Percentiles rank a stretch among this genome's conserved stretches.
phyloP scores from a whole-genome alignment of 2,329 filamentous ascomycete species.

The Cladobotryum protrusum region DNA sequence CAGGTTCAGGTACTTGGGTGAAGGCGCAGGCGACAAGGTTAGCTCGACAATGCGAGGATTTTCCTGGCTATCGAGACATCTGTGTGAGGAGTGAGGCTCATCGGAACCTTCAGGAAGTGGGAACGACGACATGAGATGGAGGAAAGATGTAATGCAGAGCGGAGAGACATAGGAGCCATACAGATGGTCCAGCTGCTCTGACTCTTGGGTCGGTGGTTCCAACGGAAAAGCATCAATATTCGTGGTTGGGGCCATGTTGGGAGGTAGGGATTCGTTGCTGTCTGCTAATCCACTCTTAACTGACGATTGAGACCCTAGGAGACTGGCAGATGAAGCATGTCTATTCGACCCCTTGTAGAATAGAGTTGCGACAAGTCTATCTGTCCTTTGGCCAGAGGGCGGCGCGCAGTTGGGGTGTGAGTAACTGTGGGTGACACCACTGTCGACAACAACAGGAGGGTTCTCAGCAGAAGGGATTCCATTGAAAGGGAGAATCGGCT shows the following conservation, averaged over 20 bases:
- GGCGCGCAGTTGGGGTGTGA: conserved; percentile 59
- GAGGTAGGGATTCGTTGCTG: conserved; percentile 34
- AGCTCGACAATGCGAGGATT: conserved; percentile 62
- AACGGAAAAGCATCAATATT: conserved; percentile 54
- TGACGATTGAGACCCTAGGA: conserved; percentile 22
- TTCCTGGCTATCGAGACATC: conserved; percentile 55
- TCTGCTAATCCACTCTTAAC: conserved; percentile 22
- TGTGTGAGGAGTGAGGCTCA: conserved; percentile 54
- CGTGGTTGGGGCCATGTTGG: conserved; percentile 54
- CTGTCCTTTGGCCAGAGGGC: conserved; percentile 38
- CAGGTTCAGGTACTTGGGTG: conserved; percentile 57
- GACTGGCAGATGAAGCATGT: conserved; percentile 21
- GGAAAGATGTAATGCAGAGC: conserved; percentile 58
- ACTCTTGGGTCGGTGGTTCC: conserved; percentile 49
- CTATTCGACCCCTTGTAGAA: conserved; percentile 49
- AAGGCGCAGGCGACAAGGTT: conserved; percentile 54
- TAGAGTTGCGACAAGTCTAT: conserved; percentile 55
- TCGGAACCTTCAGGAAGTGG: conserved; percentile 46
- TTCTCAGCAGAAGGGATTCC: conserved; percentile 54
- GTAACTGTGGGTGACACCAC: conserved; percentile 55
- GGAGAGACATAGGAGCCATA: conserved; percentile 62
- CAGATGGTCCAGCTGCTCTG: conserved; percentile 55
- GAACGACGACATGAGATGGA: conserved; percentile 59
- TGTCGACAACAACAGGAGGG: conserved; percentile 55
- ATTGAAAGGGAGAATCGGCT: conserved; percentile 45